Percentiles rank a stretch among this genome's conserved stretches.
phyloP scores from a whole-genome alignment of 2,329 filamentous ascomycete genomes.

The Onygenales sp. region DNA sequence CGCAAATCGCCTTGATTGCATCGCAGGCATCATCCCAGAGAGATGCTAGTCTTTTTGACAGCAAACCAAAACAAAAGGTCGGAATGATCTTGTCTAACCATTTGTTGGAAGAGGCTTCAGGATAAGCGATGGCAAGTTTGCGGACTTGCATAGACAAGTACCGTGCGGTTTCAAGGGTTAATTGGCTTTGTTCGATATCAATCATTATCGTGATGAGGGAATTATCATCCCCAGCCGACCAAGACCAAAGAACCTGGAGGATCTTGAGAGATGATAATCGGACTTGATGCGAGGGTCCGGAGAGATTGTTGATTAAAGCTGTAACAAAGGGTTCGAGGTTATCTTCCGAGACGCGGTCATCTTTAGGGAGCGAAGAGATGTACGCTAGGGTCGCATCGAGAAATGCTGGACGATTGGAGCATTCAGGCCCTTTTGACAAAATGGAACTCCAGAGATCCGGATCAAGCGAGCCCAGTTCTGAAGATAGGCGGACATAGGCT shows the following conservation, averaged over 20 bases:
- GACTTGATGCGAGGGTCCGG: constrained; percentile 64
- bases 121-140: constrained; percentile 60
- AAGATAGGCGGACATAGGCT: constrained; percentile 59
- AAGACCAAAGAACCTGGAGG: constrained; percentile 50
- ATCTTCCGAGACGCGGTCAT: constrained; percentile 35
- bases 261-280: constrained; percentile 65
- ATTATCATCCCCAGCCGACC: constrained; percentile 39
- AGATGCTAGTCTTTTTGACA: constrained; percentile 75
- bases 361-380: constrained; percentile 20
- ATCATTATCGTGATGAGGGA: constrained; percentile 51
- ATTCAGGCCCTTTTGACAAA: constrained; percentile 56
- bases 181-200: constrained; percentile 67
- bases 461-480: constrained; percentile 50
- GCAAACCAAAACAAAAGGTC: constrained; percentile 75
- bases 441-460: constrained; percentile 55
- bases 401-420: constrained; percentile 57
- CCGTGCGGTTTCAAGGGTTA: constrained; percentile 67
- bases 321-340: constrained; percentile 54
- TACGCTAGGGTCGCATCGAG: constrained; percentile 52
- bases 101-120: constrained; percentile 46
- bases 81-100: constrained; percentile 67
- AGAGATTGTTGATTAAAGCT: constrained; percentile 63
- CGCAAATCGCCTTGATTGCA: constrained; percentile 64
- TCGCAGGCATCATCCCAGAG: constrained; percentile 78
- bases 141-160: constrained; percentile 77